Percentiles rank a stretch among this genome's conserved stretches.
phyloP scores from a whole-genome alignment of 805 yeast genomes.

The Ogataea angusta region DNA sequence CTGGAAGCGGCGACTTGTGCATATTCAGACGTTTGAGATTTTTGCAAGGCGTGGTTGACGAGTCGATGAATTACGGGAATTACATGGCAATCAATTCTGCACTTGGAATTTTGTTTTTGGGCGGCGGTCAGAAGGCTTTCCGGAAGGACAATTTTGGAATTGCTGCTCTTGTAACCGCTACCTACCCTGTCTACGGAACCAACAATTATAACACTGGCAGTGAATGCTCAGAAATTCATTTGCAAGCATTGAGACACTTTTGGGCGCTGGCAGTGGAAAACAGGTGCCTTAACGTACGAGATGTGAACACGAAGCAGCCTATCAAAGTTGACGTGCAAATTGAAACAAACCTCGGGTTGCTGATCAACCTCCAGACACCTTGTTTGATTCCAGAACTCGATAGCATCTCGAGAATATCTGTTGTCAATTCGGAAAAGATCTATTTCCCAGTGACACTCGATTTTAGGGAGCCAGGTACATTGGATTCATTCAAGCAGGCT shows the following conservation, averaged over 20 bases:
- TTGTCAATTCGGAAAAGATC: slow-evolving; percentile 37
- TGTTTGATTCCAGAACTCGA: slow-evolving; percentile 62
- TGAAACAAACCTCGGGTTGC: slow-evolving; percentile 37
- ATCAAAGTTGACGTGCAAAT: slow-evolving; percentile 42
- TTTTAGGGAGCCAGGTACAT: slow-evolving; percentile 37
- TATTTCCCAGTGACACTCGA: slow-evolving; percentile 48
- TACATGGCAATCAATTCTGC: slow-evolving; percentile 78
- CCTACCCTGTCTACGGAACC: slow-evolving; percentile 64
- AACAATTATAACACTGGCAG: slow-evolving; percentile 14
- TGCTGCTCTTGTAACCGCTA: slow-evolving; percentile 67
- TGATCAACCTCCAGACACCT: slow-evolving; percentile 48
- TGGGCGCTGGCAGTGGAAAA: slow-evolving; percentile 86
- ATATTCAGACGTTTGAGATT: slow-evolving; percentile 69
- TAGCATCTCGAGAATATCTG: slow-evolving; percentile 45
- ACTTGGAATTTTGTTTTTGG: slow-evolving; percentile 82
- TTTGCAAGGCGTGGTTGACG: slow-evolving; percentile 55
- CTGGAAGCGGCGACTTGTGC: slow-evolving; percentile 87
- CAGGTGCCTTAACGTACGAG: slow-evolving; percentile 75
- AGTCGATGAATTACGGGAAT: slow-evolving; percentile 53
- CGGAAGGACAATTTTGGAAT: slow-evolving; percentile 57
- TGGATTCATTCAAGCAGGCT: slow-evolving; percentile 38
- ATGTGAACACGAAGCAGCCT: slow-evolving; percentile 58
- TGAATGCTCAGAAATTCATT: slow-evolving; percentile 52
- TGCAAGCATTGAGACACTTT: slow-evolving; percentile 84
- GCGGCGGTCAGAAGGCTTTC: slow-evolving; percentile 90